A percentile compares a stretch with the other conserved stretches of the same genome.
Conservation (phyloP, 1,284 basidiomycete genomes). For the Grifola frondosa region DNA sequence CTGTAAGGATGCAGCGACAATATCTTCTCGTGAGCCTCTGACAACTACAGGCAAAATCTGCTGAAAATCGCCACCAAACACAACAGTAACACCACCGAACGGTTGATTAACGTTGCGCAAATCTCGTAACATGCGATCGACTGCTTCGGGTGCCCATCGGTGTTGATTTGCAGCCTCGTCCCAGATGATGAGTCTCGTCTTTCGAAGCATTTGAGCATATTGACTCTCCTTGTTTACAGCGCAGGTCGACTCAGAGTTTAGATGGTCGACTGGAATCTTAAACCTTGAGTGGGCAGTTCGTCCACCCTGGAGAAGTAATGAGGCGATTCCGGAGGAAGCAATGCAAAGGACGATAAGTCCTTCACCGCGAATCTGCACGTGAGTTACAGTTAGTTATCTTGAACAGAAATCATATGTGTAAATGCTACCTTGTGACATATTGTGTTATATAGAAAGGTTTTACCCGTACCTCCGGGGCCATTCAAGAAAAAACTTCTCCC, state of each 20-base stretch:
- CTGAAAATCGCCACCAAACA: slow-evolving; percentile 46
- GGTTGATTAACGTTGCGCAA: slow-evolving; percentile 26
- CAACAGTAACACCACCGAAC: slow-evolving; percentile 43
- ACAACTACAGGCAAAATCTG: slow-evolving; percentile 42
- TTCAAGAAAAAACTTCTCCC: slow-evolving; percentile 42
- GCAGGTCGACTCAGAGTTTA: slow-evolving; percentile 22
- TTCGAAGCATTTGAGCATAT: slow-evolving; percentile 27
- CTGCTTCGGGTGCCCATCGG: slow-evolving; percentile 28
- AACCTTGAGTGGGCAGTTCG: slow-evolving; percentile 44
- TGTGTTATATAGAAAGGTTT: slow-evolving; percentile 47
- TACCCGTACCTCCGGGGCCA: slow-evolving; percentile 48
- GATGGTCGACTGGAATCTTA: slow-evolving; percentile 24
- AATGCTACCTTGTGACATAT: slow-evolving; percentile 31
- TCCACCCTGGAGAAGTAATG: slow-evolving; percentile 41
- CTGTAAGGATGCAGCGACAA: slow-evolving; percentile 35
- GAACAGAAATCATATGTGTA: too few species aligned
- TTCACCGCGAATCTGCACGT: slow-evolving; percentile 27
- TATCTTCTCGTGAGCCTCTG: slow-evolving; percentile 33
- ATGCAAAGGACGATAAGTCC: slow-evolving; percentile 40
- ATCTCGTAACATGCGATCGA: slow-evolving; percentile 35
- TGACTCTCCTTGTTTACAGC: slow-evolving; percentile 27
- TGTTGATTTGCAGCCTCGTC: slow-evolving; percentile 40
- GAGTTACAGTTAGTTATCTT: too few species aligned
- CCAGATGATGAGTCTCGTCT: slow-evolving; percentile 35
- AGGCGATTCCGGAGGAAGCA: slow-evolving; percentile 46